Evolutionary conservation across 192 early-diverging fungal species (phyloP).

Genomic region (Backusella tuberculispora): DNA sequence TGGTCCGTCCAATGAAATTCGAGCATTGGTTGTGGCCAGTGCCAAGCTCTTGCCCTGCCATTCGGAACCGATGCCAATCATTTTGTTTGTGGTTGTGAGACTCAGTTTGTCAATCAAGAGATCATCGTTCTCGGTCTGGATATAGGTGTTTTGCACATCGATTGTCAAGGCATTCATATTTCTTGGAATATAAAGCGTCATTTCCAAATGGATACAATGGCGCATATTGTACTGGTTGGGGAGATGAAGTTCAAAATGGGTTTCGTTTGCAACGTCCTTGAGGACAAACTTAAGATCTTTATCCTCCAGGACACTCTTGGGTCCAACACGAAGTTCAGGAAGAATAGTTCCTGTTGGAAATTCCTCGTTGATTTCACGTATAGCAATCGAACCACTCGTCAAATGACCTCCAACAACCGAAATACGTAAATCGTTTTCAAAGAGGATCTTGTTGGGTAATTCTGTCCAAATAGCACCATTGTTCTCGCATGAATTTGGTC

Average conservation of each 20-base stretch:
- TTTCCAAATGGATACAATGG: background rate
- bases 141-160: background rate
- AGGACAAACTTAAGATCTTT: background rate
- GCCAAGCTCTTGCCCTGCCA: background rate
- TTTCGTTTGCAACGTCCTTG: background rate
- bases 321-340: background rate
- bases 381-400: background rate
- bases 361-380: background rate
- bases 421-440: background rate
- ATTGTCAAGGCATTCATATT: background rate
- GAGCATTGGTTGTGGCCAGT: background rate
- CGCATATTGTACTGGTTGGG: background rate
- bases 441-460: background rate
- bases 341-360: background rate
- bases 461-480: background rate
- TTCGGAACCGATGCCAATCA: background rate
- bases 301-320: background rate
- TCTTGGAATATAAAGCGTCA: background rate
- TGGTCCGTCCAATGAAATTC: background rate
- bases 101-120: background rate
- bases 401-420: background rate
- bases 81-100: background rate
- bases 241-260: background rate
- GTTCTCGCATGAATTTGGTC: too few species aligned
- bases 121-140: background rate